These are phyloP conservation scores for Globisporangium solare DNA, from an alignment of 352 stramenopile genomes.

Conservation along the genomic window DNA sequence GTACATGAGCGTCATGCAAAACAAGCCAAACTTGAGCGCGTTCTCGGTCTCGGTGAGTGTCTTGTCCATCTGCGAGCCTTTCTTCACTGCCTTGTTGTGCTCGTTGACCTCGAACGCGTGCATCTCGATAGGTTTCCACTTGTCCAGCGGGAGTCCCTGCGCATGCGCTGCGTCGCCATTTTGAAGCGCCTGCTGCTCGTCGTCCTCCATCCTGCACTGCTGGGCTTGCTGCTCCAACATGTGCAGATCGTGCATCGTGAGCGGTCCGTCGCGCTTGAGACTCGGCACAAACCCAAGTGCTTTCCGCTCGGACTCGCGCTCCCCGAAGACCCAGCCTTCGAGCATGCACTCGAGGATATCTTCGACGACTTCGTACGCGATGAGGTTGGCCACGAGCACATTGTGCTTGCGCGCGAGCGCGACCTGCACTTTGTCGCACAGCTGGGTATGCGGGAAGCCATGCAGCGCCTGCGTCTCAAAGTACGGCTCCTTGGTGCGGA, in stretches of 20 bases:
- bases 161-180: constrained; percentile 25
- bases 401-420: constrained; percentile 88
- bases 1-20: constrained; percentile 96
- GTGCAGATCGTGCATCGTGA: constrained; percentile 67
- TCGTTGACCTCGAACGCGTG: constrained; percentile 43
- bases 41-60: constrained; percentile 85
- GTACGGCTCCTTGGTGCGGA: constrained; percentile 65
- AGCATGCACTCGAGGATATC: constrained; percentile 94
- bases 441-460: constrained; percentile 87
- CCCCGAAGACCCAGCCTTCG: constrained; percentile 95
- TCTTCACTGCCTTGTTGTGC: constrained; percentile 60
- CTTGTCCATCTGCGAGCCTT: constrained; percentile 60
- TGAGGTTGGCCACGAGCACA: constrained; percentile 77
- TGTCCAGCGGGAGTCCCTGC: constrained; percentile 54
- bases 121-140: constrained; percentile 74
- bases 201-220: constrained; percentile 33
- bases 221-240: constrained; percentile 35
- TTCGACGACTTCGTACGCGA: constrained; percentile 89
- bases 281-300: constrained; percentile 80
- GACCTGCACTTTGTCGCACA: constrained; percentile 63
- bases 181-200: constrained; percentile 19
- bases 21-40: constrained; percentile 94
- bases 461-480: constrained; percentile 91
- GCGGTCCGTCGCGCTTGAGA: constrained; percentile 72
- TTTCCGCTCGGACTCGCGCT: constrained; percentile 76